Percentiles rank a stretch among this genome's conserved stretches.
Evolutionary conservation across 257 asterid species (phyloP).

Genomic region (Craterostigma plantagineum): DNA sequence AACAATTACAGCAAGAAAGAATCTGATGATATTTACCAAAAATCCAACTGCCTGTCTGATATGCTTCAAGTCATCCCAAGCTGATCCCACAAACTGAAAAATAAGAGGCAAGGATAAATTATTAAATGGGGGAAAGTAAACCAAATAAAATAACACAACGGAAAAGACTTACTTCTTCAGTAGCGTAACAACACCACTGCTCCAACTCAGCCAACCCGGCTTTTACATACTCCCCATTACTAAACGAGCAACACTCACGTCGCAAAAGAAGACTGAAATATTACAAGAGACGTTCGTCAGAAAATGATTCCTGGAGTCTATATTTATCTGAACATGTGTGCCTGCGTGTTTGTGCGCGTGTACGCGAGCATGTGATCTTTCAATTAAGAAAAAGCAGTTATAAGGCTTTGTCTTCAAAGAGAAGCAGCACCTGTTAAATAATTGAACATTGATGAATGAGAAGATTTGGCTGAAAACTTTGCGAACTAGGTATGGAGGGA

Average conservation of each 20-base stretch:
- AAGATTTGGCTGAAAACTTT: constrained; percentile 79
- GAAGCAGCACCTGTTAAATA: constrained; percentile 68
- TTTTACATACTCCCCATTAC: constrained; percentile 92
- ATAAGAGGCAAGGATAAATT: constrained; percentile 13
- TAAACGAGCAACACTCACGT: constrained; percentile 97
- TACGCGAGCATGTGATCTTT: too few species aligned
- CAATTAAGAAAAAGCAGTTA: too few species aligned
- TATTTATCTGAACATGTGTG: neutral
- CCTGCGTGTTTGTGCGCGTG: too few species aligned
- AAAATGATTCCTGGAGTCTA: neutral
- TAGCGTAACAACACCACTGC: constrained; percentile 86
- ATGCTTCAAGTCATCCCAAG: constrained; percentile 97
- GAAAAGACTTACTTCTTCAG: constrained; percentile 62
- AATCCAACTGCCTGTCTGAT: constrained; percentile 99
- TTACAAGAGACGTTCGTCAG: constrained; percentile 3
- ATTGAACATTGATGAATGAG: constrained; percentile 88
- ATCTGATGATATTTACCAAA: constrained; percentile 34
- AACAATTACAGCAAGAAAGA: too few species aligned
- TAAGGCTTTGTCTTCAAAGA: constrained; percentile 1
- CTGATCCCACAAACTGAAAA: constrained; percentile 85
- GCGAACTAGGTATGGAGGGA: constrained; percentile 72
- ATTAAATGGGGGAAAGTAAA: constrained; percentile 10
- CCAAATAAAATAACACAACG: constrained; percentile 4
- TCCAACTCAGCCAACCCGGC: constrained; percentile 89
- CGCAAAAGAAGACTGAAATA: constrained; percentile 81